phyloP scores from a whole-genome alignment of 345 rosid species.

The Trapa bicornis region DNA sequence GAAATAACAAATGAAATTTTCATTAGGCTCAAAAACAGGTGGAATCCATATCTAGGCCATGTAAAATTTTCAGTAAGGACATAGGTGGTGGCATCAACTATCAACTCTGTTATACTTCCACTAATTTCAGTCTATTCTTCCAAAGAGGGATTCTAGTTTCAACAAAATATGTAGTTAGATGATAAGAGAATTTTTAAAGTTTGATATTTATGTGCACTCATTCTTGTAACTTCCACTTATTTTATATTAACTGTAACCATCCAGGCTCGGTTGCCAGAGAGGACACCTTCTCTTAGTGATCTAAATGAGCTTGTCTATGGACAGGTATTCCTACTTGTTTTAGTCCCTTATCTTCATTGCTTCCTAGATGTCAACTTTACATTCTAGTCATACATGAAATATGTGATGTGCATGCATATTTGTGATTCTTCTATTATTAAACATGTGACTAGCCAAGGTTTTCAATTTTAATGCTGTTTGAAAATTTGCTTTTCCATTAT shows the following conservation, averaged over 20 bases:
- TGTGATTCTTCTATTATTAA: background rate
- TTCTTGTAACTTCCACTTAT: background rate
- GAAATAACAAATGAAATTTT: too few species aligned
- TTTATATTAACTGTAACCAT: constrained; percentile 14
- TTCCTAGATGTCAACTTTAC: background rate
- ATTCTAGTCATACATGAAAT: background rate
- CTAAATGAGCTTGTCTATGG: constrained; percentile 88
- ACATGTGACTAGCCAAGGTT: background rate
- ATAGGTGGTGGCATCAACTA: too few species aligned
- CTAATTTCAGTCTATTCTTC: too few species aligned
- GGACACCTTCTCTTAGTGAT: constrained; percentile 90
- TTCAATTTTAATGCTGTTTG: background rate
- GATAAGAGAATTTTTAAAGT: background rate
- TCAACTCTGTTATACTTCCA: too few species aligned
- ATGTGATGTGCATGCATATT: background rate
- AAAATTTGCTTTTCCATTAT: background rate
- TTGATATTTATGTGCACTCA: background rate
- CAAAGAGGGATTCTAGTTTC: background rate
- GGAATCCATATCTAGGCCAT: too few species aligned
- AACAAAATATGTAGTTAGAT: background rate
- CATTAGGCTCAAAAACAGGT: too few species aligned
- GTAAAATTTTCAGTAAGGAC: too few species aligned
- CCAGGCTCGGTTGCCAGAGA: constrained; percentile 76
- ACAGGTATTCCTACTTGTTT: constrained; percentile 43
- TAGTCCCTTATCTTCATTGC: background rate